Percentiles rank a stretch among this genome's conserved stretches.
Evolutionary conservation across 2,329 filamentous ascomycete species (phyloP).

Genomic region (Calonectria ilicicola): DNA sequence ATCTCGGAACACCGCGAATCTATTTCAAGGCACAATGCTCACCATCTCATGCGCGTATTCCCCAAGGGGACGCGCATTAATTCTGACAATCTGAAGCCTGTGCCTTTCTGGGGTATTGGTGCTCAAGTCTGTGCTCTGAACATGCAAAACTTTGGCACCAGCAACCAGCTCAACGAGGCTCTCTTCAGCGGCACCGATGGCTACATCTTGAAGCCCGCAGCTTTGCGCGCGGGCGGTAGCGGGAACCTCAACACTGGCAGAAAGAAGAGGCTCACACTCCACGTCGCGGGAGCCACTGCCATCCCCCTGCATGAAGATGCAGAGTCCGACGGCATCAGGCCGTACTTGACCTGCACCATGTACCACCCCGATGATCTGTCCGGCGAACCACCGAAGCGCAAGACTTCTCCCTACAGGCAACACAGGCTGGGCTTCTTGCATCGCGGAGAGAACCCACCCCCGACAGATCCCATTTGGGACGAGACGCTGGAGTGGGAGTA

Average conservation of each 20-base stretch:
- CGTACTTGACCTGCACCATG: slow-evolving; percentile 75
- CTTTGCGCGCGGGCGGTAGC: slow-evolving; percentile 66
- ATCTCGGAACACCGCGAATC: slow-evolving; percentile 58
- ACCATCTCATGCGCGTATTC: slow-evolving; percentile 77
- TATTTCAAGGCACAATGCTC: slow-evolving; percentile 71
- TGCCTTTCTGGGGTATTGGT: slow-evolving; percentile 74
- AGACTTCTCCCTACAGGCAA: slow-evolving; percentile 71
- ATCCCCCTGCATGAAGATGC: slow-evolving; percentile 66
- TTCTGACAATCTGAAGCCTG: slow-evolving; percentile 72
- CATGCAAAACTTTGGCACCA: slow-evolving; percentile 75
- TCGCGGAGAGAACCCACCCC: slow-evolving; percentile 66
- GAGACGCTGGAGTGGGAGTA: slow-evolving; percentile 76
- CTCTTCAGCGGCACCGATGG: slow-evolving; percentile 74
- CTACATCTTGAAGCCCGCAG: slow-evolving; percentile 73
- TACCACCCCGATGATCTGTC: slow-evolving; percentile 67
- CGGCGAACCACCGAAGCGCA: slow-evolving; percentile 67
- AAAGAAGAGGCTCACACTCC: slow-evolving; percentile 65
- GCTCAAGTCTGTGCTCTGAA: slow-evolving; percentile 79
- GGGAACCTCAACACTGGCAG: slow-evolving; percentile 60
- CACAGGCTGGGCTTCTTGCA: slow-evolving; percentile 69
- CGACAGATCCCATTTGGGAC: slow-evolving; percentile 74
- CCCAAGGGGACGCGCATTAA: slow-evolving; percentile 78
- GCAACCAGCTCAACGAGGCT: slow-evolving; percentile 77
- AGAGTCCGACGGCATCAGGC: slow-evolving; percentile 66
- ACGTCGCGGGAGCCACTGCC: slow-evolving; percentile 72